Conservation (phyloP, 2,329 filamentous ascomycete genomes). For the Aureobasidium sp. region DNA sequence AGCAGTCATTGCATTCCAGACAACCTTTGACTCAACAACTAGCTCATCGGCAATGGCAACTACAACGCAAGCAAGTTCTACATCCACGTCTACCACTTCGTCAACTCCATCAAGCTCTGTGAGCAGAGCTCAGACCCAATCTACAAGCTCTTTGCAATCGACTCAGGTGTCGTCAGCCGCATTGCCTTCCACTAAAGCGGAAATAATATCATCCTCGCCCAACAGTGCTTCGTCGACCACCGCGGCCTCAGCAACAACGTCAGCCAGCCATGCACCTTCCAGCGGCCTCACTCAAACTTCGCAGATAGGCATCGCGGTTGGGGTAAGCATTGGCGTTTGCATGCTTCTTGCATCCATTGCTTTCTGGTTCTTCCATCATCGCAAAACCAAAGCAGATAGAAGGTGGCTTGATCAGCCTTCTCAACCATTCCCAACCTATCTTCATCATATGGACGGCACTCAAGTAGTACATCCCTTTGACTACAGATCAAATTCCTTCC, state of each 20-base stretch:
- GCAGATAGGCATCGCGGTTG: conserved; percentile 5
- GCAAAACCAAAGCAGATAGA: background rate
- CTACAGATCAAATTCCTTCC: background rate
- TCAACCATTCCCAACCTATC: background rate
- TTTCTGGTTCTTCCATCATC: background rate
- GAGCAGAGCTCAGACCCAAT: background rate
- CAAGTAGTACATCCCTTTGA: background rate
- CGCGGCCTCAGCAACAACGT: background rate
- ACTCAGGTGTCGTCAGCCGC: background rate
- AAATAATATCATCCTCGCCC: background rate
- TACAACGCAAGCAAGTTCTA: background rate
- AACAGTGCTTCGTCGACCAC: background rate
- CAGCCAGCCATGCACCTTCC: background rate
- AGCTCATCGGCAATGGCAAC: background rate
- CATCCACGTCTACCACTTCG: background rate
- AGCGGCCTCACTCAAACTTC: background rate
- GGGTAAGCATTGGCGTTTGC: conserved; percentile 19
- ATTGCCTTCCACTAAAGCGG: background rate
- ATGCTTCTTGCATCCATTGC: conserved; percentile 18
- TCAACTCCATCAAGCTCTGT: background rate
- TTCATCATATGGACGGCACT: background rate
- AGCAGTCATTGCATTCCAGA: background rate
- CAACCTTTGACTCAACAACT: background rate
- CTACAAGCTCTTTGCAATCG: background rate
- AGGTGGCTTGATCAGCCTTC: background rate